Evolutionary conservation across 768 basidiomycete genomes (phyloP), one percentile per base, ranked within the genome.

Genomic region (Boletellus sp.): DNA sequence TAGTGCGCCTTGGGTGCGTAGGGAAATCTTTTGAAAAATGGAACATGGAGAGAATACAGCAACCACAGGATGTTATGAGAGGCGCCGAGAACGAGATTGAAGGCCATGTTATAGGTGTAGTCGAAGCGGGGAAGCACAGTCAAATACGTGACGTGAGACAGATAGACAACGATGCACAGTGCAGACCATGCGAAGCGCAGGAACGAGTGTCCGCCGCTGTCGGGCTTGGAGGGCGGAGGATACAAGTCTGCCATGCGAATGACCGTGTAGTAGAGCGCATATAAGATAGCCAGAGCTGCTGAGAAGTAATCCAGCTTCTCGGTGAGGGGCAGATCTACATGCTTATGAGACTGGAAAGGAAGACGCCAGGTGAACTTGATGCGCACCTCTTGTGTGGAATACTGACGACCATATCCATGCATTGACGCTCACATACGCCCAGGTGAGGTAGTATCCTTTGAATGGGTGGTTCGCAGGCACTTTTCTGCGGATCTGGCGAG

Each of bases 281-380:
- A 88, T 22, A 94, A 65, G 55, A 96, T 94, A 12, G 87, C 84
- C 9, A 87, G 69, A 0, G 87, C 93, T 6, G 96, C 96, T 3
- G 91, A 91, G 66, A 97, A 96, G 67, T 99, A 99, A 62, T 98
- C 96, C 63, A 94, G 50, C 56, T 85, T 88, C 68, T 99, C 96
- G 2, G 94, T 98, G 22, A 72, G 63, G 2, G 87, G 82, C 6
- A 81, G 72, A 70, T 98, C 95, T 91, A 50, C n/a, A 19, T 5
- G 45, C 44, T 36, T 17, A 41, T 64, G 46, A 54, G 56, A 45
- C 8, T 28, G 28, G 7, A 38, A 19, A 28, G 16, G 33, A 37
- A 31, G 9, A 50, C 28, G 36, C 7, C 32, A 43, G 31, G 38
- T 26, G 6, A 2, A 16, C 1, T 28, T 28, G n/a, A 0, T 7